Base-by-base conservation (phyloP, 2,329 filamentous ascomycete species). In the Pleochaeta shiraiana region DNA sequence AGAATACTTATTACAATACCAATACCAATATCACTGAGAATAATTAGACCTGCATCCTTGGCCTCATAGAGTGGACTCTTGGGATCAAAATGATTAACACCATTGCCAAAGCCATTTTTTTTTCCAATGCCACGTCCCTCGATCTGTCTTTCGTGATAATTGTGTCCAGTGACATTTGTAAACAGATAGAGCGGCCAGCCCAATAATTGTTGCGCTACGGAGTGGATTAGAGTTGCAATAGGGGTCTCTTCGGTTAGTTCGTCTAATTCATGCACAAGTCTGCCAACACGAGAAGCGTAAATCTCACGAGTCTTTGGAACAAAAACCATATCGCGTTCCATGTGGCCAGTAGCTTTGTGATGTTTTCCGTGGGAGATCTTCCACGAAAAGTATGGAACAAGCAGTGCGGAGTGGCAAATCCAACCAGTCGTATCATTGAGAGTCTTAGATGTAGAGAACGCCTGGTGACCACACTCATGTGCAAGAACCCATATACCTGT, bases 301-400 rank as follows among this genome's bases (percentile, higher is more conserved):
- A 87, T 78, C 69, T 93, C 84, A 66, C 91, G 86, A 65, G 90
- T 95, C 77, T 89, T 89, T 66, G 93, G 93, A n/a, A 97, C 81
- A 74, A 96, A 97, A 68, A 97, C 93, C 93, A 98, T 98, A 77
- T 98, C 93, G 70, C 92, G 89, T 77, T 95, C 90, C 78, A 98
- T 85, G 81, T 98, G 84, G 71, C 91, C 93, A 45, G 93, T 98
- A 68, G 91, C 90, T 83, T 97, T 97, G 87, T 98, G 93, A 80
- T 98, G 93, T 84, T 95, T 95, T 79, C 90, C 88, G 79, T 98
- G 93, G 69, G 90, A 95, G 77, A 97, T 91, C 79, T 98, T 95
- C 93, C 93, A 98, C 74, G 90, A 95, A 79, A 96, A 98, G 79
- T 97, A 98, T 26, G 93, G 93, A 61, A 98, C 92, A 65, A 96